Percentiles rank a stretch among this genome's conserved stretches.
Conservation (phyloP, 345 rosid species). For the Citrus sinensis region DVS_A1.0 CM039164.1:4705001-4705500, state of each 20-base stretch:
- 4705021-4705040: background rate
- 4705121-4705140: background rate
- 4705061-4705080: slow-evolving; percentile 2
- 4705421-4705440: rapidly evolving
- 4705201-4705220: background rate
- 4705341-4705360: too few species aligned
- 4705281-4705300: background rate
- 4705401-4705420: background rate
- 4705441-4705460: background rate
- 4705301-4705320: background rate
- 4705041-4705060: slow-evolving; percentile 7
- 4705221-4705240: background rate
- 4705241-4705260: background rate
- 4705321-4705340: too few species aligned
- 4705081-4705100: background rate
- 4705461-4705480: background rate
- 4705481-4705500: too few species aligned
- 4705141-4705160: background rate
- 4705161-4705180: background rate
- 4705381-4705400: background rate
- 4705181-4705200: background rate
- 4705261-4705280: background rate
- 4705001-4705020: slow-evolving; percentile 11
- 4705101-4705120: background rate
- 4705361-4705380: too few species aligned